A percentile compares a stretch with the other conserved stretches of the same genome.
These are phyloP conservation scores for Sergeia podlipaevii DNA, from an alignment of 208 protist species.

Conservation along the genomic window DNA sequence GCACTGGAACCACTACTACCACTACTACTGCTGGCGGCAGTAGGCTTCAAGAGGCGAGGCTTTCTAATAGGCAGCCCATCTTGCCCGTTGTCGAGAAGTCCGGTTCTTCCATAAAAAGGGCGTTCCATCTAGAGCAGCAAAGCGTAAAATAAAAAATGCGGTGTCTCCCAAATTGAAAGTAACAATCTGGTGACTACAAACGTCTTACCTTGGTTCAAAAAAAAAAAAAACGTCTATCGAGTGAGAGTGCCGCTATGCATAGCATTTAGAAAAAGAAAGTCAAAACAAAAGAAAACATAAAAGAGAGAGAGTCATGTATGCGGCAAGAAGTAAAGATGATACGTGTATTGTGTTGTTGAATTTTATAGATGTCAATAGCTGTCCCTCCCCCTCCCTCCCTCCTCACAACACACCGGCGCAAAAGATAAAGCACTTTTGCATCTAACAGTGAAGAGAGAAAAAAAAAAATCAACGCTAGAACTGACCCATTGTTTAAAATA, in stretches of 20 bases:
- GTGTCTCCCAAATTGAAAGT: too few relatives aligned
- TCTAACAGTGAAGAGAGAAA: too few relatives aligned
- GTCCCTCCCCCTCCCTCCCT: too few relatives aligned
- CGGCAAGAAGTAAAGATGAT: too few relatives aligned
- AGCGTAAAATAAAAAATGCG: not conserved
- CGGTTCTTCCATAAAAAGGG: slow-evolving; percentile 75
- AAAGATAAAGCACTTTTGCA: too few relatives aligned
- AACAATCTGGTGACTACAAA: too few relatives aligned
- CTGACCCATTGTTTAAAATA: too few relatives aligned
- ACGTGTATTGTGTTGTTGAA: too few relatives aligned
- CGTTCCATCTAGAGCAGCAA: slow-evolving; percentile 27
- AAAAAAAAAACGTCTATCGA: not conserved
- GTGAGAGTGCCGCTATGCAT: not conserved
- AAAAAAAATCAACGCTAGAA: too few relatives aligned
- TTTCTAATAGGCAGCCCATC: slow-evolving; percentile 36
- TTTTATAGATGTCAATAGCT: too few relatives aligned
- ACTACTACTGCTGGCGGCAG: not conserved
- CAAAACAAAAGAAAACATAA: slow-evolving; percentile 9
- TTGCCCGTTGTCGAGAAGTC: slow-evolving; percentile 33
- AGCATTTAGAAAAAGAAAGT: slow-evolving; percentile 2
- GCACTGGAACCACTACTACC: not conserved
- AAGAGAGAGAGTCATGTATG: not conserved
- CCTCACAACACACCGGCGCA: too few relatives aligned
- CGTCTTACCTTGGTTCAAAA: not conserved
- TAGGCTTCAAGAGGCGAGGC: slow-evolving; percentile 14